Evolutionary conservation across 2,329 filamentous ascomycete genomes (phyloP).

Genomic region (Cladophialophora bantiana): DNA sequence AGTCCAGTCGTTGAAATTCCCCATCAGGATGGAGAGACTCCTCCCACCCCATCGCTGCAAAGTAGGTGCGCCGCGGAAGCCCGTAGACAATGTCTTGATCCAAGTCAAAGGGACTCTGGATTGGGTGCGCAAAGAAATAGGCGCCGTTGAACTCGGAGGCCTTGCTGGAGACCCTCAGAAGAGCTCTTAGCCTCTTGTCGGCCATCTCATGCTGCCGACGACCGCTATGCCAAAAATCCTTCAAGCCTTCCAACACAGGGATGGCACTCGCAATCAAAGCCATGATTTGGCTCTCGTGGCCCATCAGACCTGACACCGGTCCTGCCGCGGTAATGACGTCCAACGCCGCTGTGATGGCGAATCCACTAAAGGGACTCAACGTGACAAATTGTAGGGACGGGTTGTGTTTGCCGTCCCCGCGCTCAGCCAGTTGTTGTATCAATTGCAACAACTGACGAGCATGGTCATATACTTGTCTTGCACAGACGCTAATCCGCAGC

Average conservation of each 20-base stretch:
- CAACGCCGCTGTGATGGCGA: conserved; percentile 67
- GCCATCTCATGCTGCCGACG: conserved; percentile 60
- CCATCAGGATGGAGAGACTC: conserved; percentile 24
- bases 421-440: conserved; percentile 33
- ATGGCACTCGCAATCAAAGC: conserved; percentile 62
- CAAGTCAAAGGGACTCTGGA: conserved; percentile 51
- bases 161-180: conserved; percentile 49
- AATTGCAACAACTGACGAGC: conserved; percentile 31
- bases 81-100: conserved; percentile 56
- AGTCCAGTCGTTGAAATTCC: conserved; percentile 32
- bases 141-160: conserved; percentile 47
- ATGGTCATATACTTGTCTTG: conserved; percentile 30
- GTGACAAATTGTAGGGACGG: conserved; percentile 45
- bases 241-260: conserved; percentile 63
- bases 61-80: conserved; percentile 42
- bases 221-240: conserved; percentile 66
- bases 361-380: conserved; percentile 68
- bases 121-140: conserved; percentile 47
- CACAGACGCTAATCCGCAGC: conserved; percentile 20
- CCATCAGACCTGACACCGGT: conserved; percentile 57
- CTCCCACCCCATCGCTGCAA: conserved; percentile 44
- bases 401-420: conserved; percentile 18
- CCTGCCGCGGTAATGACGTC: conserved; percentile 72
- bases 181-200: conserved; percentile 53
- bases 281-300: conserved; percentile 50